Conservation (phyloP, 1,284 basidiomycete genomes). For the Flammula alnicola region DNA sequence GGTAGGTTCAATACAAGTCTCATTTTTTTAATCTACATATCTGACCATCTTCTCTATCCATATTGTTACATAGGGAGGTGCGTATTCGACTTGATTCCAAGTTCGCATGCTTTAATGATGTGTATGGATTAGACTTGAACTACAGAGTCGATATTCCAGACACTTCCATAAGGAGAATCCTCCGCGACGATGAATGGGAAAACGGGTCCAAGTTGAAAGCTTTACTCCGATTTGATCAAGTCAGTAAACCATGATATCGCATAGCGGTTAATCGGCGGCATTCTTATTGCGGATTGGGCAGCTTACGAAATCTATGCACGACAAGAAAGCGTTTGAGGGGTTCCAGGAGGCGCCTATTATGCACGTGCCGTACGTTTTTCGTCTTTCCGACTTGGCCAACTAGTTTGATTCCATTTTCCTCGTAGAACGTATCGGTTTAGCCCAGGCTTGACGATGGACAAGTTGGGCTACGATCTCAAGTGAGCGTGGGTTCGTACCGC, state of each 20-base stretch:
- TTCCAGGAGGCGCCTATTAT: slow-evolving; percentile 62
- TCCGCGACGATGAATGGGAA: slow-evolving; percentile 47
- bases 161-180: slow-evolving; percentile 56
- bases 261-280: background rate
- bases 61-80: slow-evolving; percentile 65
- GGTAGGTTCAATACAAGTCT: slow-evolving; percentile 42
- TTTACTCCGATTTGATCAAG: slow-evolving; percentile 69
- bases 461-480: slow-evolving; percentile 71
- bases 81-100: slow-evolving; percentile 12
- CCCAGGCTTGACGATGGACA: slow-evolving; percentile 52
- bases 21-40: background rate
- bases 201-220: slow-evolving; percentile 41
- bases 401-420: slow-evolving; percentile 7
- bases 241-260: slow-evolving; percentile 26
- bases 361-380: slow-evolving; percentile 61
- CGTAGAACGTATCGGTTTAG: slow-evolving; percentile 72
- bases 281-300: slow-evolving; percentile 30
- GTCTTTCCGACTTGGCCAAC: background rate
- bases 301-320: slow-evolving; percentile 55
- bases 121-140: slow-evolving; percentile 62
- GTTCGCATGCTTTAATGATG: background rate
- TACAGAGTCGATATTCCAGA: slow-evolving; percentile 73
- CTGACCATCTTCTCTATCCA: background rate
- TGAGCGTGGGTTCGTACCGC: slow-evolving; percentile 29
- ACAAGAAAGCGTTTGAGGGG: slow-evolving; percentile 57